These are phyloP conservation scores for Zarea fungicola DNA, from an alignment of 2,329 filamentous ascomycete species.

Conservation along the genomic window DNA sequence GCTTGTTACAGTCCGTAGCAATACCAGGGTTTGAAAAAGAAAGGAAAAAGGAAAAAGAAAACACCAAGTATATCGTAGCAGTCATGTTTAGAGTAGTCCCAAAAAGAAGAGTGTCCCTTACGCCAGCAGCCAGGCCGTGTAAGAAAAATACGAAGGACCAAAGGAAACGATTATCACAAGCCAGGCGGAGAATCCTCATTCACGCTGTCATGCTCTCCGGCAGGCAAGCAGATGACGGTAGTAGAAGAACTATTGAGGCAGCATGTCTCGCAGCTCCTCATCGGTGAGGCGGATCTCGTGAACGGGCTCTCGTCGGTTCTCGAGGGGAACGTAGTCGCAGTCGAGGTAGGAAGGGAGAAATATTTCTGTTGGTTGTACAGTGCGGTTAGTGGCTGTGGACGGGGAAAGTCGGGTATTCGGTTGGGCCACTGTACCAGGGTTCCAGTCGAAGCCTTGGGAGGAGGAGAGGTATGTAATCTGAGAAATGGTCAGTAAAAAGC, in stretches of 20 bases:
- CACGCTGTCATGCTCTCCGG: not conserved
- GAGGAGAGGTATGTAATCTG: conserved; percentile 77
- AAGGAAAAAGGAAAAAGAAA: no score
- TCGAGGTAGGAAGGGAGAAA: conserved; percentile 76
- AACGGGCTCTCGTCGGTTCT: conserved; percentile 70
- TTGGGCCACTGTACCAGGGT: conserved; percentile 54
- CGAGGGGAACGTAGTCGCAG: conserved; percentile 68
- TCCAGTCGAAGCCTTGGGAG: conserved; percentile 78
- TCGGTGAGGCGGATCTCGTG: conserved; percentile 73
- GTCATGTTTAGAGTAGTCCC: conserved; percentile 6
- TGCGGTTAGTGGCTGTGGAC: conserved; percentile 6
- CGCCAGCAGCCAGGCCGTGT: not conserved
- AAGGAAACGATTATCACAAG: not conserved
- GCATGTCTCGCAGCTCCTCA: conserved; percentile 65
- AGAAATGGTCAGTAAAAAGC: not conserved
- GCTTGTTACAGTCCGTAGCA: not conserved
- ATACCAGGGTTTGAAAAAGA: not conserved
- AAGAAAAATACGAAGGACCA: not conserved
- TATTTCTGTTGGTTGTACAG: conserved; percentile 53
- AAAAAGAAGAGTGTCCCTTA: conserved; percentile 1
- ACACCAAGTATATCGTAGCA: conserved; percentile 5
- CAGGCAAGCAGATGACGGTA: not conserved
- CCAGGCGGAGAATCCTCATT: not conserved
- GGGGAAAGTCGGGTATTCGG: not conserved
- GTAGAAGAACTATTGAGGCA: conserved; percentile 47